Evolutionary conservation across 352 stramenopile genomes (phyloP), one percentile per base, ranked within the genome.

Genomic region (Globisporangium echinulatum): DNA sequence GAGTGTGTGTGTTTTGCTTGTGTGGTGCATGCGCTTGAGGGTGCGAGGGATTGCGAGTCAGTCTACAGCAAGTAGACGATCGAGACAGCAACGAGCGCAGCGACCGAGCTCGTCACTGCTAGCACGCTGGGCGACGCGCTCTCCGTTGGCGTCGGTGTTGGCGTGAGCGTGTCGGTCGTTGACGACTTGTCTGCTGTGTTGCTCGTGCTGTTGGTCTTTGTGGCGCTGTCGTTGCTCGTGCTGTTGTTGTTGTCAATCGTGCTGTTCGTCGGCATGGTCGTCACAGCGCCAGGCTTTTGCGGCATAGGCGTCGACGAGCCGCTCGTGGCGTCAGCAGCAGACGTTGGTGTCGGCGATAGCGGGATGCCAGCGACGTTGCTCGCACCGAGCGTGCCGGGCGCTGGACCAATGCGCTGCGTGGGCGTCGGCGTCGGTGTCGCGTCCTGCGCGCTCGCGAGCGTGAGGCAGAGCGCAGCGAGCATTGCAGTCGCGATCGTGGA

Each of bases 311-410:
- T 19, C 17, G 17, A 19, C 17, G 17, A 19, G 17, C 17, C 17
- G 17, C 17, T 19, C 17, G 17, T 63, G 17, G 40, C 55, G 4
- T 57, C 62, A 5, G 55, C 52, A 42, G 64, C 66, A 52, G 64
- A 4, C 19, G 48, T 49, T 51, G 64, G 50, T n/a, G 66, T 66
- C 50, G 70, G 63, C 1, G 25, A 44, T 39, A 62, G 56, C 33
- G 67, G 39, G 55, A 63, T 68, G 19, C 58, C 60, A 9, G 67
- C 56, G 25, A 64, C 65, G 42, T 52, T 43, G 52, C 55, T 69
- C 15, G 44, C 49, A 43, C 59, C 58, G 38, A 64, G 52, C 53
- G 50, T 66, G 37, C 58, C 63, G 43, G 44, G 54, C 48, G 46
- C 50, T 14, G 46, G 54, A 3, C 59, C 59, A 5, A 44, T 7